Evolutionary conservation across 2,329 filamentous ascomycete species (phyloP).

Genomic region (Apiospora kogelbergensis): DNA sequence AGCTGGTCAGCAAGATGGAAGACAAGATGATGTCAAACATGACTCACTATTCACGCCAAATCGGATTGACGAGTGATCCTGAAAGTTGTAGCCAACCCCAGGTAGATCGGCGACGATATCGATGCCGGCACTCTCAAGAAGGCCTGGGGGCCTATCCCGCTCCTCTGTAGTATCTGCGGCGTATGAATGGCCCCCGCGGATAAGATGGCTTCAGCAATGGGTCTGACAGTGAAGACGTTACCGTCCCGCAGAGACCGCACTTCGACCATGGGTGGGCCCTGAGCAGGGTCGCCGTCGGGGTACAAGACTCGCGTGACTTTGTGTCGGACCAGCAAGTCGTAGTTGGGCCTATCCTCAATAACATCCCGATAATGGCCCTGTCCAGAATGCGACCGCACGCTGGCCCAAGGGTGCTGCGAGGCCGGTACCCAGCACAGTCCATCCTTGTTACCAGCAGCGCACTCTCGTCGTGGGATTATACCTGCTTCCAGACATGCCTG

Average conservation of each 20-base stretch:
- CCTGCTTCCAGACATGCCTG: conserved; percentile 25
- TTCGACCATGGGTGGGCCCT: background rate
- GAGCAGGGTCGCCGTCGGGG: background rate
- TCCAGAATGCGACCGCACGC: conserved; percentile 29
- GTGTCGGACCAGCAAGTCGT: conserved; percentile 28
- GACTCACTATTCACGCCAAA: background rate
- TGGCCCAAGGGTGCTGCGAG: conserved; percentile 29
- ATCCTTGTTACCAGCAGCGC: conserved; percentile 30
- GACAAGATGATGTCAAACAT: background rate
- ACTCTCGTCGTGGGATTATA: conserved; percentile 22
- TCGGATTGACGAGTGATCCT: background rate
- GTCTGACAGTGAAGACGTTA: background rate
- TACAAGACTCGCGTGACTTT: conserved; percentile 25
- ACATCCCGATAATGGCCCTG: conserved; percentile 30
- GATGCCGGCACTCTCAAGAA: conserved; percentile 41
- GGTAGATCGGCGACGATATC: conserved; percentile 40
- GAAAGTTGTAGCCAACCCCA: conserved; percentile 48
- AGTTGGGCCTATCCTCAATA: conserved; percentile 21
- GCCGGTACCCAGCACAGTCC: conserved; percentile 32
- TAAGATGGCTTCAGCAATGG: conserved; percentile 42
- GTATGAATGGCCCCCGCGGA: conserved; percentile 47
- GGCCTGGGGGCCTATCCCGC: conserved; percentile 43
- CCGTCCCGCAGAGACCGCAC: background rate
- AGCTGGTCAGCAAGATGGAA: background rate
- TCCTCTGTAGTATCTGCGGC: conserved; percentile 48